Evolutionary conservation across 805 yeast species (phyloP).

Genomic region (Metschnikowia vanudenii): DNA sequence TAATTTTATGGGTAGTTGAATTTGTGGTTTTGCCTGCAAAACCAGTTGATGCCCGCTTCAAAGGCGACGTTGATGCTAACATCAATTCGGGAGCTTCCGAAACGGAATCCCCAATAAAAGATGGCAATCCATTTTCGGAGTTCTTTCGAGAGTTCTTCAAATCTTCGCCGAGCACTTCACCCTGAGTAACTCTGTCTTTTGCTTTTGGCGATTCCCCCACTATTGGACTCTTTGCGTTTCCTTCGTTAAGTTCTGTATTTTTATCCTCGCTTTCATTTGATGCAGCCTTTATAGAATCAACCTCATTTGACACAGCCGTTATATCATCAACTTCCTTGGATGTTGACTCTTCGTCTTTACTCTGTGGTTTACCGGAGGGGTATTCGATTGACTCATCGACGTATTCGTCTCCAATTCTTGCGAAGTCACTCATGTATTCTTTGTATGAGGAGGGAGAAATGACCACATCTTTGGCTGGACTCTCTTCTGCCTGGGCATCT

Average conservation of each 20-base stretch:
- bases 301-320: no score
- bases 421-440: slow-evolving; percentile 15
- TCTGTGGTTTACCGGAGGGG: no score
- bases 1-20: neutral
- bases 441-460: slow-evolving; percentile 18
- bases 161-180: neutral
- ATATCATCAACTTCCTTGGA: no score
- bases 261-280: neutral
- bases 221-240: neutral
- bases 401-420: slow-evolving; percentile 13
- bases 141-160: neutral
- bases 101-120: slow-evolving; percentile 5
- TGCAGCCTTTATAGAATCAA: no score
- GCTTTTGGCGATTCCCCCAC: neutral
- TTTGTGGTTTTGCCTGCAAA: neutral
- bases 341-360: no score
- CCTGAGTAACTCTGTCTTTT: neutral
- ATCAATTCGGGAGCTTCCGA: slow-evolving; percentile 4
- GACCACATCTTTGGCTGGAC: slow-evolving; percentile 4
- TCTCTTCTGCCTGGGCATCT: slow-evolving; percentile 2
- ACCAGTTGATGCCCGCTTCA: neutral
- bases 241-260: neutral
- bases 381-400: neutral
- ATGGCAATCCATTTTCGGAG: neutral
- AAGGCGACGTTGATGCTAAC: neutral